Percentiles rank a stretch among this genome's conserved stretches.
Evolutionary conservation across 1,284 basidiomycete species (phyloP).

Genomic region (Ustilago loliicola): DNA sequence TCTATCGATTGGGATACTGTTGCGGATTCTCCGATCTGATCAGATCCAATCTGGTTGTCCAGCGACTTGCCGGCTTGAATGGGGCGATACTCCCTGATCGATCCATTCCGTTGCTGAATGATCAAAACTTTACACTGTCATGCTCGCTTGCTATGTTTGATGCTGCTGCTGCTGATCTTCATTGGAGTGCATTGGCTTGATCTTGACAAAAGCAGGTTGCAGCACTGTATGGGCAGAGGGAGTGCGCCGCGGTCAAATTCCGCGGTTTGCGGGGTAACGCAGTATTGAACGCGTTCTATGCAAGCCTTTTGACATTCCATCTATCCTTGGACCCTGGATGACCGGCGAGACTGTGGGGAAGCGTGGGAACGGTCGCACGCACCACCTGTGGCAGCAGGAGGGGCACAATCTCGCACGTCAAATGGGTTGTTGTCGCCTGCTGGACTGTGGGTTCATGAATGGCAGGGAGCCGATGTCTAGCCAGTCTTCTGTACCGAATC

Average conservation of each 20-base stretch:
- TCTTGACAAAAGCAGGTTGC: no score
- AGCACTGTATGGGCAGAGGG: no score
- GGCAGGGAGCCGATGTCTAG: neutral
- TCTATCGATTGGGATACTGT: no score
- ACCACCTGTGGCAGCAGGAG: neutral
- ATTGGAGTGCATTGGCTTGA: no score
- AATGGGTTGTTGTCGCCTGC: neutral
- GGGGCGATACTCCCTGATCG: no score
- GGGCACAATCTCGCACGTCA: neutral
- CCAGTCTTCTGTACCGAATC: neutral
- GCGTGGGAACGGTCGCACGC: neutral
- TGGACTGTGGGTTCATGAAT: neutral
- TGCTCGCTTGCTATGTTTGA: no score
- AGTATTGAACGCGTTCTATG: neutral
- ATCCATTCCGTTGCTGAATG: no score
- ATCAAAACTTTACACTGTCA: no score
- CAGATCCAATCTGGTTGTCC: no score
- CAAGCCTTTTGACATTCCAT: neutral
- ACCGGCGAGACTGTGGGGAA: constrained; percentile 1
- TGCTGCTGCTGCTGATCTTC: no score
- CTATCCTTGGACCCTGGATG: neutral
- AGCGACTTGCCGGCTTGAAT: no score
- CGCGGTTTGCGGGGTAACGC: constrained; percentile 2
- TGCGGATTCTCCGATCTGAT: no score
- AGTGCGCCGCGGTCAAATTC: neutral